Base-by-base conservation (phyloP, 2,329 filamentous ascomycete species). In the Neofusicoccum umdonicola region DNA sequence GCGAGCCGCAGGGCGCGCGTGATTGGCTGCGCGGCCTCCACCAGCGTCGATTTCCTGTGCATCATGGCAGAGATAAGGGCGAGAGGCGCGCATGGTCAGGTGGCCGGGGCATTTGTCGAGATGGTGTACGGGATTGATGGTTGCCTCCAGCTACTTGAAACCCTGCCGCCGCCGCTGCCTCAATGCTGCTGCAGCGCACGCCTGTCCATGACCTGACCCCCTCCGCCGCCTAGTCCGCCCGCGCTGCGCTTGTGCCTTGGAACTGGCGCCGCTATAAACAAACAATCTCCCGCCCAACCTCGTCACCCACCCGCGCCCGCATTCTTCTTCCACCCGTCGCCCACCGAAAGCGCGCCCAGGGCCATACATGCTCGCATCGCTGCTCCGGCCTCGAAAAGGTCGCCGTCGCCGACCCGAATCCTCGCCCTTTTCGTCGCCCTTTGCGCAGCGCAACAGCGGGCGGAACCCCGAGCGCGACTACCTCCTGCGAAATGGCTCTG, bases 341-440 rank as follows among this genome's bases (percentile, higher is more conserved):
- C 64, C 41, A 37, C 44, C 37, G n/a, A 56, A 31, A 41, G 54
- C 47, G 48, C 65, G 63, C 48, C 65, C 41, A 50, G 48, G 48
- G 61, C 45, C 34, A 56, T 70, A 69, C 70, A 78, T 78, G 76
- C 77, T 78, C 69, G 71, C 73, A 66, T 77, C 76, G 70, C 69
- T 77, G 45, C 67, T 77, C 70, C 68, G 71, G 65, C 69, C 71
- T 42, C 73, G 69, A 52, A 72, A 72, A 68, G 69, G 69, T 68
- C 69, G 68, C 57, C 68, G 44, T 34, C 44, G 67, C 50, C 50
- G 50, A 17, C 71, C 71, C 9, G 76, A 78, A 69, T 71, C 71
- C 35, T 76, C 76, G 63, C 76, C 76, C 62, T 72, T 77, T 31
- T 71, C 77, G 50, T 69, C 74, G 31, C 60, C 56, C n/a, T 47